Percentiles rank a stretch among this genome's conserved stretches.
Conservation (phyloP, 129 eudicot species). For the carrot (Daucus carota) region DH1_v3.0 NC_030387.2:37670001-37670500, state of each 20-base stretch:
- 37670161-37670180: background rate
- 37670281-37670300: conserved; percentile 19
- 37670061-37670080: background rate
- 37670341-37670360: conserved; percentile 35
- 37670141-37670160: background rate
- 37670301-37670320: conserved; percentile 64
- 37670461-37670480: background rate
- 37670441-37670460: conserved; percentile 15
- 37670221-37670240: background rate
- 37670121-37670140: background rate
- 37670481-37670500: background rate
- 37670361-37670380: conserved; percentile 47
- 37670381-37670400: conserved; percentile 90
- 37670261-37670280: background rate
- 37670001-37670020: background rate
- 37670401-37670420: conserved; percentile 89
- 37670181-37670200: background rate
- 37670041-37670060: background rate
- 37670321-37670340: conserved; percentile 37
- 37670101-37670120: background rate
- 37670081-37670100: background rate
- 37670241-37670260: background rate
- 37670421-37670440: conserved; percentile 98
- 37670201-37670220: background rate
- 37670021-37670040: background rate